Base-by-base conservation (phyloP, 345 rosid genomes). In the Populus tremula region DNA sequence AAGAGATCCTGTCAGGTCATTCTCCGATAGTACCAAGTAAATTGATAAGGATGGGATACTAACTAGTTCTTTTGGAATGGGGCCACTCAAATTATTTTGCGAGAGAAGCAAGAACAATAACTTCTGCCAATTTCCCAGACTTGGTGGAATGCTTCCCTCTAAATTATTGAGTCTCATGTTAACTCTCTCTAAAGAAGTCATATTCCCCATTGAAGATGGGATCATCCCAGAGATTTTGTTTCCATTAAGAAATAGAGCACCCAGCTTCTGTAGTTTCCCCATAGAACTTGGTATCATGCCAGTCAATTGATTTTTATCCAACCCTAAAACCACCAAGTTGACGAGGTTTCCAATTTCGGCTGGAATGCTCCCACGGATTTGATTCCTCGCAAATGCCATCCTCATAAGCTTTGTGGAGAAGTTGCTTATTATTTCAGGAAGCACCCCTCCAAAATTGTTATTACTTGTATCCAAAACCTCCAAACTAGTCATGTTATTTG, bases 311-410 rank as follows among this genome's bases (percentile, higher is more conserved):
- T 76, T 76, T 0, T 5, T 16, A 14, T 49, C 49, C n/a, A 68
- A 1, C 2, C n/a, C 10, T 47, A 79, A 69, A 7, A n/a, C 0
- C 5, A 29, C 65, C 29, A 83, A 62, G 36, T 64, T 41, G 3
- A 9, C 16, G 16, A 79, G 73, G 23, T 69, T 68, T 5, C 67
- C 72, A 11, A 79, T 66, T n/a, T 12, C 16, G 4, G 69, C 2
- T 8, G 82, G 80, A 23, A 83, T 31, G 6, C 25, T 72, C 20
- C 85, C 82, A 14, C 49, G 43, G 12, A 83, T 39, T 21, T 33
- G 72, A 68, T 73, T 73, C 2, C 1, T 5, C 3, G 38, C 29
- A 39, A 69, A 38, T 14, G 21, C 8, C 53, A 69, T 17, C 21
- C 2, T 21, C 7, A 0, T 39, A 17, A 3, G 65, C 1, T 16